A percentile compares a stretch with the other conserved stretches of the same genome.
These are phyloP conservation scores for Dactylellina drechsleri DNA, from an alignment of 2,329 filamentous ascomycete species.

Conservation along the genomic window DNA sequence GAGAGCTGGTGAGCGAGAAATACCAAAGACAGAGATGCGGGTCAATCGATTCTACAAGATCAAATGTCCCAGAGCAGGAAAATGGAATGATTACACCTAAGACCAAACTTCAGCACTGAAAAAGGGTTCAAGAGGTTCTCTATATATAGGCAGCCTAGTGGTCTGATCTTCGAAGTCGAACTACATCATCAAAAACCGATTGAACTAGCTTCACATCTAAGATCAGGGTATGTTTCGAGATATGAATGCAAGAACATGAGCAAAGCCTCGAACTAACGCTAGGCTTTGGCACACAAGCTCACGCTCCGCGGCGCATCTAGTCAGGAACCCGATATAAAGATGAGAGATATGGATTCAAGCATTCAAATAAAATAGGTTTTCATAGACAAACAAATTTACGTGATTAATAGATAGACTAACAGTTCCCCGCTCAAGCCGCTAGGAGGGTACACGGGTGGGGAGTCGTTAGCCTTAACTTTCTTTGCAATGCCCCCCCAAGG, in stretches of 20 bases:
- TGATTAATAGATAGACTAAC: conserved; percentile 44
- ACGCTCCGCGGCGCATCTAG: conserved; percentile 6
- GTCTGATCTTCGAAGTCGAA: conserved; percentile 38
- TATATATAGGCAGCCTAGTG: conserved; percentile 29
- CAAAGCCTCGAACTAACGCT: background rate
- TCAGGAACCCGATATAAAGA: conserved; percentile 33
- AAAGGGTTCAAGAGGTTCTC: conserved; percentile 22
- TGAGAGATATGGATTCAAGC: conserved; percentile 18
- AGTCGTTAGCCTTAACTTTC: conserved; percentile 13
- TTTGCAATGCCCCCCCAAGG: background rate
- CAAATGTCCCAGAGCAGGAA: background rate
- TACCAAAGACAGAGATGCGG: conserved; percentile 4
- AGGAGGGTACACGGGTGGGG: conserved; percentile 12
- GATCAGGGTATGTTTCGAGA: conserved; percentile 4
- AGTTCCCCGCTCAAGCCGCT: conserved; percentile 17
- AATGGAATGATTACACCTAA: conserved; percentile 8
- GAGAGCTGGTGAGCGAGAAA: conserved; percentile 7
- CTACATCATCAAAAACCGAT: conserved; percentile 15
- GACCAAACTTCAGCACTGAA: background rate
- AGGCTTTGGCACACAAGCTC: conserved; percentile 2
- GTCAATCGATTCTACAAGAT: background rate
- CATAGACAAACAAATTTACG: conserved; percentile 37
- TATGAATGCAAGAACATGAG: conserved; percentile 9
- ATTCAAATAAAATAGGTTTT: conserved; percentile 14
- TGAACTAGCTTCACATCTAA: background rate